Conservation (phyloP, 192 early-diverging fungal species). For the Linnemannia exigua region DNA sequence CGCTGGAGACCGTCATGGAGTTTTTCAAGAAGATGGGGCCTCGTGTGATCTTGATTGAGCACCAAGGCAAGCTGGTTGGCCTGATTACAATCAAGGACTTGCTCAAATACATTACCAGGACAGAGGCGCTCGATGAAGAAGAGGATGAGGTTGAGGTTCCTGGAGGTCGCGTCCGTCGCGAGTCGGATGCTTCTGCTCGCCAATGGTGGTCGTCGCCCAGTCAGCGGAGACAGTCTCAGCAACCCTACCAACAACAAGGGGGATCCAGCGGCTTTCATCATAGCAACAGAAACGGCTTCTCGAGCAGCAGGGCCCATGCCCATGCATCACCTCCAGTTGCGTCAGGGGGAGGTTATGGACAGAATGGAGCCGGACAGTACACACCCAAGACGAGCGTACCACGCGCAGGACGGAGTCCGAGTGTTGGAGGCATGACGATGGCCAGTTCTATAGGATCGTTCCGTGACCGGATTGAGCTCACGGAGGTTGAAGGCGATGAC, state of each 20-base stretch:
- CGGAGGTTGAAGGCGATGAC: slow-evolving; percentile 14
- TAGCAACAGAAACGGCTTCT: not conserved
- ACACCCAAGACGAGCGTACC: slow-evolving; percentile 7
- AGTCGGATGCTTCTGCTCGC: slow-evolving; percentile 6
- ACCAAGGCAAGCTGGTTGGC: slow-evolving; percentile 72
- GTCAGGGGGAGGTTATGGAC: not conserved
- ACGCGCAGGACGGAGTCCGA: slow-evolving; percentile 32
- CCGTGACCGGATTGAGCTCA: slow-evolving; percentile 45
- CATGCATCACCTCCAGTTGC: not conserved
- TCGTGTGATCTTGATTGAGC: slow-evolving; percentile 77
- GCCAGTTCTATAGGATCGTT: slow-evolving; percentile 53
- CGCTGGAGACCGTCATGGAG: slow-evolving; percentile 83
- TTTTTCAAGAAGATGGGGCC: slow-evolving; percentile 90
- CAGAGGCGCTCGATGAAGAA: slow-evolving; percentile 57
- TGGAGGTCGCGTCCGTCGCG: not conserved
- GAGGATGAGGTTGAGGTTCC: slow-evolving; percentile 40
- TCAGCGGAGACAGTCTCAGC: not conserved
- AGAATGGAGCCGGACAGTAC: slow-evolving; percentile 5
- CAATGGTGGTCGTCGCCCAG: slow-evolving; percentile 29
- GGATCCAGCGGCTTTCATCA: not conserved
- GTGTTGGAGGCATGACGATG: slow-evolving; percentile 43
- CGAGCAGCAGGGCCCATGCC: not conserved
- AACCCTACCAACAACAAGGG: not conserved
- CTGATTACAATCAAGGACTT: slow-evolving; percentile 86
- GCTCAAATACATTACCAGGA: slow-evolving; percentile 69